Conservation (phyloP, 1,284 basidiomycete species). For the Tilletia walkeri region DNA sequence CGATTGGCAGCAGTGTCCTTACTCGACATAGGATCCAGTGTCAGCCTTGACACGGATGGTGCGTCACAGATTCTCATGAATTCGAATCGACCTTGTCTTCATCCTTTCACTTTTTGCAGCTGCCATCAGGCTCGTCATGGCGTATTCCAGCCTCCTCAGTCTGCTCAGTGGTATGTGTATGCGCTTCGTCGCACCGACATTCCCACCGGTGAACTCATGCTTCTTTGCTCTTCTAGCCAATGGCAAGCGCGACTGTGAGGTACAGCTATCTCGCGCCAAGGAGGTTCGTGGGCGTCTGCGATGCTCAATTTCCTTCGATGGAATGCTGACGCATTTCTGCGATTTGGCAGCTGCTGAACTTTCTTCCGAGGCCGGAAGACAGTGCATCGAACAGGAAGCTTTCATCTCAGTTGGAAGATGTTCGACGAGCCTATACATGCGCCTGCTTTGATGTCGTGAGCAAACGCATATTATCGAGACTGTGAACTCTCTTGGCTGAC, state of each 20-base stretch:
- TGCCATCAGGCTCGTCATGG: background rate
- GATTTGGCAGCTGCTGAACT: background rate
- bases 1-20: background rate
- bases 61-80: no score
- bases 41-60: no score
- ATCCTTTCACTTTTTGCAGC: background rate
- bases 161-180: background rate
- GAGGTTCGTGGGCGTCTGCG: background rate
- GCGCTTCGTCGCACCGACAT: no score
- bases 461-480: background rate
- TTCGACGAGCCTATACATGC: background rate
- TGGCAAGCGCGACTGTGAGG: background rate
- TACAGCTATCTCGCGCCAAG: background rate
- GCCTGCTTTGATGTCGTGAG: constrained; percentile 11
- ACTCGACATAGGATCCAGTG: background rate
- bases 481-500: background rate
- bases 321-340: background rate
- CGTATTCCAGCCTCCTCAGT: constrained; percentile 9
- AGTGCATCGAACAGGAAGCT: background rate
- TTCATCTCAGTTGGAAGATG: background rate
- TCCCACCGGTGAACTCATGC: background rate
- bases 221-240: background rate
- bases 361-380: background rate
- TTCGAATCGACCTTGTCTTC: background rate
- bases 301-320: background rate